A percentile compares a stretch with the other conserved stretches of the same genome.
These are phyloP conservation scores for Phytophthora ohioensis DNA, from an alignment of 352 stramenopile species.

Conservation along the genomic window DNA sequence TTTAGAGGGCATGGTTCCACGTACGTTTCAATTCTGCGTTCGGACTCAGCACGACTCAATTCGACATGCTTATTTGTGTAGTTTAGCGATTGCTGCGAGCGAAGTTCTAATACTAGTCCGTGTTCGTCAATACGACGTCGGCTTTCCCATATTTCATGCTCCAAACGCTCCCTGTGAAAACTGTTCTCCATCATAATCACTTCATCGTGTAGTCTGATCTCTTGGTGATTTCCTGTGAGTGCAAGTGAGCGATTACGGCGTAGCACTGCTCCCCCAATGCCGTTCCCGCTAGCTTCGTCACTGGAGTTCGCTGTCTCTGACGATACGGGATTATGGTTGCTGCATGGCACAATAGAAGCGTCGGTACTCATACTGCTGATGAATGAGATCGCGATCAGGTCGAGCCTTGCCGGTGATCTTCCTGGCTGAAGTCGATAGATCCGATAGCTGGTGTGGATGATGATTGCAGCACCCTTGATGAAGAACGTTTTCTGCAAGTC, in stretches of 20 bases:
- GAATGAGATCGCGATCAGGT: background rate
- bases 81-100: constrained; percentile 1
- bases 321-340: background rate
- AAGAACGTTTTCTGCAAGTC: too few species aligned
- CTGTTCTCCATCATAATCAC: background rate
- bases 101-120: background rate
- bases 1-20: background rate
- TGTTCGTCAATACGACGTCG: background rate
- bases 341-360: background rate
- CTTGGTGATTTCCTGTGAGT: background rate
- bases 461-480: too few species aligned
- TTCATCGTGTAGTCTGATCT: background rate
- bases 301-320: background rate
- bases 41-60: background rate
- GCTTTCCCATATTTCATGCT: background rate
- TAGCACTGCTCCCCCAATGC: background rate
- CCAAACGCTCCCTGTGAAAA: background rate
- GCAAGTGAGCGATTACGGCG: background rate
- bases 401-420: too few species aligned
- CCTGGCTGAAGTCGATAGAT: background rate
- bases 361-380: background rate
- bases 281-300: background rate
- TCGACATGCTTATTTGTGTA: background rate
- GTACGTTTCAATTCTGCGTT: background rate
- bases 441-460: too few species aligned